phyloP scores from a whole-genome alignment of 225 moss, liverwort and hornwort genomes.

The Physcomitrium patens region DNA sequence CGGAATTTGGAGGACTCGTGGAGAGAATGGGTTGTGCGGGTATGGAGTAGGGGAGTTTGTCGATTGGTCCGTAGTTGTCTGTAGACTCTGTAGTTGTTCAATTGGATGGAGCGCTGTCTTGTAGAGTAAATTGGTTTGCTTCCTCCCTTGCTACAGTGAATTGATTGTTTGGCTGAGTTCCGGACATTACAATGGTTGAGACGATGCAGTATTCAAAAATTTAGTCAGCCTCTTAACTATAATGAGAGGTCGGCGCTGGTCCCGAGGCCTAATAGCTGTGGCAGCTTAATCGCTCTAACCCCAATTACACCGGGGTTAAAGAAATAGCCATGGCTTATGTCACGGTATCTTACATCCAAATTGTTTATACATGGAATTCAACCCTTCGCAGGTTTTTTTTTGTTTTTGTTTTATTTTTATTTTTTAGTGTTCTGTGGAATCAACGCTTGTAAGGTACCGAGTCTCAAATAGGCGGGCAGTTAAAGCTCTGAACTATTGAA shows the following conservation, averaged over 20 bases:
- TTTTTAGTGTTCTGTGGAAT: no score
- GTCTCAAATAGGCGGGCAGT: no score
- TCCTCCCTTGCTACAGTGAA: background rate
- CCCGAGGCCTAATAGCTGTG: background rate
- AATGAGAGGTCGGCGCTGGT: background rate
- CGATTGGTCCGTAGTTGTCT: slow-evolving; percentile 1
- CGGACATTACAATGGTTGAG: background rate
- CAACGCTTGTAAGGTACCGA: no score
- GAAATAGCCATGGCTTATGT: no score
- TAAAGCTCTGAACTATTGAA: background rate
- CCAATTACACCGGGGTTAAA: no score
- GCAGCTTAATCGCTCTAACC: no score
- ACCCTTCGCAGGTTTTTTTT: no score
- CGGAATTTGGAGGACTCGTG: background rate
- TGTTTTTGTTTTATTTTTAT: no score
- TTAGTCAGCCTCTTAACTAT: background rate
- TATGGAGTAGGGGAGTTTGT: background rate
- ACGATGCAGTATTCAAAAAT: background rate
- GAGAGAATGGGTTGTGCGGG: background rate
- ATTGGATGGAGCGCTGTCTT: background rate
- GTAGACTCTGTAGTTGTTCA: background rate
- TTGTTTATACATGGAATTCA: no score
- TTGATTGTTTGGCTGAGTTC: background rate
- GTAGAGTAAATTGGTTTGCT: background rate
- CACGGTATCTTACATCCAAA: no score